Evolutionary conservation across 768 basidiomycete genomes (phyloP).

Genomic region (Agrocybe chaxingu): DNA sequence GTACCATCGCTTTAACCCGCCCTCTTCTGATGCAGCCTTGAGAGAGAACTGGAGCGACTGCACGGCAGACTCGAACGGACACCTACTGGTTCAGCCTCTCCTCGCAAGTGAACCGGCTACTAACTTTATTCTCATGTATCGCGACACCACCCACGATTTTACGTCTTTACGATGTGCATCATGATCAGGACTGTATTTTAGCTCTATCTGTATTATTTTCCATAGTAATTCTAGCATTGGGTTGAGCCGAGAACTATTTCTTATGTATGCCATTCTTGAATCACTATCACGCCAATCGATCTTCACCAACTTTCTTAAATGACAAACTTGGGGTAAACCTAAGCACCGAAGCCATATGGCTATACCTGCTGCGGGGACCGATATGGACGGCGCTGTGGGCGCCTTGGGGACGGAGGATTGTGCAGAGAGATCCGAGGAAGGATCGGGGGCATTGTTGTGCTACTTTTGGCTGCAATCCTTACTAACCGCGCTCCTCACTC

Average conservation of each 20-base stretch:
- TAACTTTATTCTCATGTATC: background rate
- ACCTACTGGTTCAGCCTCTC: constrained; percentile 4
- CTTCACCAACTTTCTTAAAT: no score
- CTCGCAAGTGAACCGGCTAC: constrained; percentile 8
- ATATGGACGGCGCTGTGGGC: no score
- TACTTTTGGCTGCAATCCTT: background rate
- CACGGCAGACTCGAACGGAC: constrained; percentile 22
- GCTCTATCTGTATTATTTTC: constrained; percentile 1
- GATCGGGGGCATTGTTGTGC: no score
- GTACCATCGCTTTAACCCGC: background rate
- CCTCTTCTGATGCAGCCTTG: constrained; percentile 15
- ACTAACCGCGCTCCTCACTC: constrained; percentile 17
- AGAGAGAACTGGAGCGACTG: constrained; percentile 24
- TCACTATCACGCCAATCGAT: no score
- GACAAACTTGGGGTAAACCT: no score
- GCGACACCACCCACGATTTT: background rate
- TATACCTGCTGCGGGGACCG: no score
- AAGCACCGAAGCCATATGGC: no score
- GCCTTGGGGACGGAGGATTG: no score
- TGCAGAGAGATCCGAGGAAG: no score
- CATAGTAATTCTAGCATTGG: no score
- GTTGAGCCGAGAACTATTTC: no score
- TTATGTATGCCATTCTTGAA: no score
- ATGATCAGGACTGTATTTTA: constrained; percentile 6
- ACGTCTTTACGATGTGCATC: constrained; percentile 3